Conservation (phyloP, 768 basidiomycete species). For the Pluteus cervinus region DNA sequence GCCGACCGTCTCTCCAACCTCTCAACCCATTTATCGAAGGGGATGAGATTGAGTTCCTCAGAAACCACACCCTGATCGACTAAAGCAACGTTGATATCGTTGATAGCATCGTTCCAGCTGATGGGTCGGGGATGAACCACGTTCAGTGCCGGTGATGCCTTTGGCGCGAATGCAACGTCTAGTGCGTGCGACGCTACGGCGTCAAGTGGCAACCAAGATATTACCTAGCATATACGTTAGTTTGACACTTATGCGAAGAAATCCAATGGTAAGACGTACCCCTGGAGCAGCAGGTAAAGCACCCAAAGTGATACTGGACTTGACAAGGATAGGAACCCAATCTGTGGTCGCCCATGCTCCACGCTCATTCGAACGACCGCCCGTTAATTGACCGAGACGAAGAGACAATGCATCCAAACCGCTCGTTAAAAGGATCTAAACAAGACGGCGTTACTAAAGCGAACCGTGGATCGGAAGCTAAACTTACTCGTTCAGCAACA, state of each 20-base stretch:
- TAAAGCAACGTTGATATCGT: slow-evolving; percentile 14
- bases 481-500: slow-evolving; percentile 29
- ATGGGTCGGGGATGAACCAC: slow-evolving; percentile 31
- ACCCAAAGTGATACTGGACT: slow-evolving; percentile 23
- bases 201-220: slow-evolving; percentile 40
- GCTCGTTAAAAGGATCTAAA: slow-evolving; percentile 31
- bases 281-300: slow-evolving; percentile 21
- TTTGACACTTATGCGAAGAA: background rate
- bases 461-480: background rate
- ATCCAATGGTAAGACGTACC: slow-evolving; percentile 18
- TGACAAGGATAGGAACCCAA: slow-evolving; percentile 40
- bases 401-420: slow-evolving; percentile 29
- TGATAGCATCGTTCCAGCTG: slow-evolving; percentile 24
- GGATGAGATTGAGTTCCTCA: slow-evolving; percentile 21
- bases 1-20: slow-evolving; percentile 8
- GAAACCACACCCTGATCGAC: slow-evolving; percentile 3
- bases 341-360: slow-evolving; percentile 40
- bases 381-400: slow-evolving; percentile 41
- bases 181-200: slow-evolving; percentile 26
- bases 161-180: slow-evolving; percentile 17
- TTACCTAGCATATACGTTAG: slow-evolving; percentile 15
- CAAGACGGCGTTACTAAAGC: background rate
- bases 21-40: slow-evolving; percentile 15
- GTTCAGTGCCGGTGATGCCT: slow-evolving; percentile 21
- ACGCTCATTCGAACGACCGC: slow-evolving; percentile 25